These are phyloP conservation scores for Fusarium caatingaense DNA, from an alignment of 2,329 filamentous ascomycete genomes.

Conservation along the genomic window DNA sequence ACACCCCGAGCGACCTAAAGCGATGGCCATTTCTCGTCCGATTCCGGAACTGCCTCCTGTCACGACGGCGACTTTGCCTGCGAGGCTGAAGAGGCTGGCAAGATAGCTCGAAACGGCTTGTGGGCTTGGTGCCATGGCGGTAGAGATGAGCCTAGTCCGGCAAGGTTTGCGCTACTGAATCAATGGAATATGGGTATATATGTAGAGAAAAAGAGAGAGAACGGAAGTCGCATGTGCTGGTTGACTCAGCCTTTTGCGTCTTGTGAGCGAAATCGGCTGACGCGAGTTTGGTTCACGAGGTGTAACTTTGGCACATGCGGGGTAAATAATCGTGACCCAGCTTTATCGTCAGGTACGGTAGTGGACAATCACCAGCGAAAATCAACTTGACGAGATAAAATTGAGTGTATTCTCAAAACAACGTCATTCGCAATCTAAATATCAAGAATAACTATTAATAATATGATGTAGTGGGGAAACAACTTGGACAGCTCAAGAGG, in stretches of 20 bases:
- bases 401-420: neutral
- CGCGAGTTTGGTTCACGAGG: slow-evolving; percentile 19
- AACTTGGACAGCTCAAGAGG: neutral
- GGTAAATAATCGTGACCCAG: slow-evolving; percentile 22
- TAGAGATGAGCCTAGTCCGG: neutral
- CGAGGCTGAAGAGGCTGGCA: slow-evolving; percentile 47
- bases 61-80: slow-evolving; percentile 47
- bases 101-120: slow-evolving; percentile 41
- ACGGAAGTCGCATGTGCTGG: neutral
- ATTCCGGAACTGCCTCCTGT: slow-evolving; percentile 53
- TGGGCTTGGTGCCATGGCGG: slow-evolving; percentile 23
- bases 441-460: too few relatives aligned
- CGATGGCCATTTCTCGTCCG: slow-evolving; percentile 49
- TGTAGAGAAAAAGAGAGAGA: neutral
- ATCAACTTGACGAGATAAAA: neutral
- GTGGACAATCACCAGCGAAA: neutral
- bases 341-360: slow-evolving; percentile 2
- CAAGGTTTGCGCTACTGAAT: neutral
- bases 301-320: slow-evolving; percentile 22
- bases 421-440: neutral
- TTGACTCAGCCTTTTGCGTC: slow-evolving; percentile 14
- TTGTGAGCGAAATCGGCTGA: slow-evolving; percentile 32
- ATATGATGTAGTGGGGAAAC: neutral
- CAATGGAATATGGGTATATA: too few relatives aligned
- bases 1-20: slow-evolving; percentile 48